Percentiles rank a stretch among this genome's conserved stretches.
Conservation (phyloP, 208 protist genomes). For the Entamoeba invadens region DNA sequence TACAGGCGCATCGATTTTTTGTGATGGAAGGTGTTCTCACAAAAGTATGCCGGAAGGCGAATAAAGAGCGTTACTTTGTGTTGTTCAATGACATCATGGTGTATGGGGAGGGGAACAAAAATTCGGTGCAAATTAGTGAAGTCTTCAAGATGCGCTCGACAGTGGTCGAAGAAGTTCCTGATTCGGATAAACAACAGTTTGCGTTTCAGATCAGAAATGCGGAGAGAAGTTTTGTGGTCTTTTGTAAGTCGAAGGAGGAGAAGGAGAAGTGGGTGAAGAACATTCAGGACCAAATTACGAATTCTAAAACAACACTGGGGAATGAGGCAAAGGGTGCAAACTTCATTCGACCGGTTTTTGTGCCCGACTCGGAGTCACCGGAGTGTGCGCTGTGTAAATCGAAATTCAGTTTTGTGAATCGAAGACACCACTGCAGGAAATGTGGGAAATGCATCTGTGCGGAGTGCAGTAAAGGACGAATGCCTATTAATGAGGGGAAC, state of each 20-base stretch:
- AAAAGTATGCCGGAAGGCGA: slow-evolving; percentile 4
- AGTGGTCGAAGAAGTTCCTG: neutral
- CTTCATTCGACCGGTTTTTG: slow-evolving; percentile 7
- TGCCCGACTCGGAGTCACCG: slow-evolving; percentile 8
- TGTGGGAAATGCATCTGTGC: slow-evolving; percentile 24
- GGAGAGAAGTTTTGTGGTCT: neutral
- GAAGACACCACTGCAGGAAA: slow-evolving; percentile 32
- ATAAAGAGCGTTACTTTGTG: neutral
- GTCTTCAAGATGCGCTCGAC: neutral
- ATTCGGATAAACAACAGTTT: neutral
- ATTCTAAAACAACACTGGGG: neutral
- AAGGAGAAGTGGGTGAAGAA: neutral
- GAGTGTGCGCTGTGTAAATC: slow-evolving; percentile 18
- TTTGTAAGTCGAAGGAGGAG: neutral
- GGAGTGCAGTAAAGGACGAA: slow-evolving; percentile 1
- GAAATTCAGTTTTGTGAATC: slow-evolving; percentile 20
- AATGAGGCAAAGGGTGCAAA: neutral
- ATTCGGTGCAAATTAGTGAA: neutral
- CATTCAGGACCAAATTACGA: neutral
- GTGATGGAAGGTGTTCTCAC: neutral
- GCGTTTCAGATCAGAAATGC: neutral
- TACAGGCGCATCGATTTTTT: neutral
- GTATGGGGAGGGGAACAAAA: neutral
- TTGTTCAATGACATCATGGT: neutral
- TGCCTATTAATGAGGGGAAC: neutral